Conservation (phyloP, 2,329 filamentous ascomycete species). For the Xylariales sp. region DNA sequence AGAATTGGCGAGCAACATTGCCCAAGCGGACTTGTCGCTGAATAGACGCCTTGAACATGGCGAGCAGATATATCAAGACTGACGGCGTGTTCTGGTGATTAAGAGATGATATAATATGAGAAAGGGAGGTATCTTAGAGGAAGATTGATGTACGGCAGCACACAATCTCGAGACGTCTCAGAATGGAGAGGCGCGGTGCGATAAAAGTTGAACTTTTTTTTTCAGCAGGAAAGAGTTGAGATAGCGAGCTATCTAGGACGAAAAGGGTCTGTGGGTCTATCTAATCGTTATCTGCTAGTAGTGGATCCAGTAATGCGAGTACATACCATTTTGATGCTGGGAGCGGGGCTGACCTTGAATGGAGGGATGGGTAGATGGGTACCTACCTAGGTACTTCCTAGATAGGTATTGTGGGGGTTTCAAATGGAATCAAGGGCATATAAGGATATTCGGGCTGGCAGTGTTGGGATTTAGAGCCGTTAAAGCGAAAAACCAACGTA, state of each 20-base stretch:
- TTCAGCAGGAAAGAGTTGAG: not conserved
- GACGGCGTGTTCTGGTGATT: not conserved
- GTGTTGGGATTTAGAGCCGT: no score
- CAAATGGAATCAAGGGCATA: no score
- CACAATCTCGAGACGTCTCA: constrained; percentile 6
- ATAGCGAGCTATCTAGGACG: not conserved
- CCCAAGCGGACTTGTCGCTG: constrained; percentile 49
- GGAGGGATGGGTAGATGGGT: no score
- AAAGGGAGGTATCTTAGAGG: not conserved
- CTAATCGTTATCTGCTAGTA: constrained; percentile 17
- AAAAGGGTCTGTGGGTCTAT: not conserved
- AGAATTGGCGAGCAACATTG: constrained; percentile 45
- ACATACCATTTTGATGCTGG: not conserved
- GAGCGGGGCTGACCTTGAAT: not conserved
- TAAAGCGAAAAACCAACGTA: no score
- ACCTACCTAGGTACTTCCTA: no score
- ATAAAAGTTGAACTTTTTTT: constrained; percentile 35
- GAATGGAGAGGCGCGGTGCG: constrained; percentile 15
- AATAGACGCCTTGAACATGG: constrained; percentile 47
- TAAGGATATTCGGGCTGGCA: not conserved
- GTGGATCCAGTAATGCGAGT: not conserved
- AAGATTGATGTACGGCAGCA: constrained; percentile 10
- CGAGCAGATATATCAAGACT: constrained; percentile 15
- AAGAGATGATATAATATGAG: not conserved
- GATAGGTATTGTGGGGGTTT: no score